These are phyloP conservation scores for Keithomyces neogunnii DNA, from an alignment of 2,329 filamentous ascomycete species.

Conservation along the genomic window DNA sequence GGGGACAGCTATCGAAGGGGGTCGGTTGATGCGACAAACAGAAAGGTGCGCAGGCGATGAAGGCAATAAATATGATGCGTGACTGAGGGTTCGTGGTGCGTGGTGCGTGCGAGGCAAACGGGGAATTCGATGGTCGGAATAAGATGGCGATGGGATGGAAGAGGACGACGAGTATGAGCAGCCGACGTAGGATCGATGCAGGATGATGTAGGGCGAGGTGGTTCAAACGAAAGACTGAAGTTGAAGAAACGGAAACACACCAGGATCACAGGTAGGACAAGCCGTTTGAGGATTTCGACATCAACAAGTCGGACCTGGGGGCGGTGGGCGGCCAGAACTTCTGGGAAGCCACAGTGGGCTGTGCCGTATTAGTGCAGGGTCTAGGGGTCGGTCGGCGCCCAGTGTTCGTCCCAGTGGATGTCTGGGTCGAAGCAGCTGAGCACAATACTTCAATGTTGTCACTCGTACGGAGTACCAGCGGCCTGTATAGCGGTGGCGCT, in stretches of 20 bases:
- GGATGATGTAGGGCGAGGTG: neutral
- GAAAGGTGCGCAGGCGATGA: too few species aligned
- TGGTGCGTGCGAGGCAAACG: neutral
- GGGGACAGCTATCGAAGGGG: too few species aligned
- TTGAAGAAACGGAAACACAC: neutral
- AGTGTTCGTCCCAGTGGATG: too few species aligned
- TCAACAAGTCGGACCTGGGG: neutral
- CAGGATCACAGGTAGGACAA: neutral
- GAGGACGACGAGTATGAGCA: neutral
- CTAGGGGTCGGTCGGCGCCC: too few species aligned
- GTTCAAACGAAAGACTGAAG: conserved; percentile 7
- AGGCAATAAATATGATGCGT: too few species aligned
- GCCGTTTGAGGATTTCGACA: conserved; percentile 1
- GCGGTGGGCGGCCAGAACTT: neutral
- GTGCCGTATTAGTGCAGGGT: too few species aligned
- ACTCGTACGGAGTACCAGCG: too few species aligned
- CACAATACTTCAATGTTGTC: too few species aligned
- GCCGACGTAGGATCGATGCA: neutral
- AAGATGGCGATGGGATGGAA: neutral
- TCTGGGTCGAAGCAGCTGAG: too few species aligned
- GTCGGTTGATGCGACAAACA: neutral
- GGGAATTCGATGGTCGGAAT: neutral
- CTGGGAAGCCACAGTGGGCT: too few species aligned
- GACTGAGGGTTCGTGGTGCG: too few species aligned
- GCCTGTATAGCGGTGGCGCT: too few species aligned